Evolutionary conservation across 2,329 filamentous ascomycete species (phyloP).

Genomic region (Capronia epimyces): DNA sequence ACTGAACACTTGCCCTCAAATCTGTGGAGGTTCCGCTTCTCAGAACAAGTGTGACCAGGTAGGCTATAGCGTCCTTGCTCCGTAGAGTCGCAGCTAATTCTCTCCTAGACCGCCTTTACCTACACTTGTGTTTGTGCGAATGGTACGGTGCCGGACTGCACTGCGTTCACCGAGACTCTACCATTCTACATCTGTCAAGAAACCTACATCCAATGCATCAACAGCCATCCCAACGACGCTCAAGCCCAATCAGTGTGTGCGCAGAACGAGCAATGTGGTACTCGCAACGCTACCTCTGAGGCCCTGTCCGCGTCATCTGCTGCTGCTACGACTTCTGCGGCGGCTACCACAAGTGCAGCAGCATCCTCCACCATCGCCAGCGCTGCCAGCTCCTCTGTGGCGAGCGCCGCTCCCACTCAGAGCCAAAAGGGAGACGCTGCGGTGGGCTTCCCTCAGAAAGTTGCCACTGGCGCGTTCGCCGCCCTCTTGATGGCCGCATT

Average conservation of each 20-base stretch:
- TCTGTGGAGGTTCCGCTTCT: conserved; percentile 50
- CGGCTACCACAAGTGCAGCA: conserved; percentile 34
- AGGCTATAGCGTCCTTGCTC: conserved; percentile 33
- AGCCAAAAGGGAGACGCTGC: conserved; percentile 41
- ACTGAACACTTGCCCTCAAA: conserved; percentile 54
- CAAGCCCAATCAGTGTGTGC: conserved; percentile 47
- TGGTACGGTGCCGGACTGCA: conserved; percentile 51
- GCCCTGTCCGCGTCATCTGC: conserved; percentile 31
- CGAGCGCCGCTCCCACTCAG: conserved; percentile 31
- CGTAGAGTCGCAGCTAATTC: neutral
- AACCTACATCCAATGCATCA: conserved; percentile 48
- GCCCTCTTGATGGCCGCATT: conserved; percentile 53
- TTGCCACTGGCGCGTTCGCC: conserved; percentile 49
- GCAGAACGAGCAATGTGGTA: conserved; percentile 49
- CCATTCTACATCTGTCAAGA: conserved; percentile 56
- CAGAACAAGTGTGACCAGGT: conserved; percentile 55
- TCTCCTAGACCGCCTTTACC: conserved; percentile 44
- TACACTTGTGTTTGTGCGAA: conserved; percentile 56
- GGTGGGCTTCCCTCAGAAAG: conserved; percentile 43
- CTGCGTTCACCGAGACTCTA: conserved; percentile 53
- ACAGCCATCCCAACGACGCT: conserved; percentile 42
- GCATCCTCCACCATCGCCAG: conserved; percentile 32
- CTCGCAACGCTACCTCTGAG: conserved; percentile 40
- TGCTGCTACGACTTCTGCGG: conserved; percentile 31
- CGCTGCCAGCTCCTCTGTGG: conserved; percentile 33